Conservation (phyloP, 805 yeast species). For the Starmerella floricola region DNA sequence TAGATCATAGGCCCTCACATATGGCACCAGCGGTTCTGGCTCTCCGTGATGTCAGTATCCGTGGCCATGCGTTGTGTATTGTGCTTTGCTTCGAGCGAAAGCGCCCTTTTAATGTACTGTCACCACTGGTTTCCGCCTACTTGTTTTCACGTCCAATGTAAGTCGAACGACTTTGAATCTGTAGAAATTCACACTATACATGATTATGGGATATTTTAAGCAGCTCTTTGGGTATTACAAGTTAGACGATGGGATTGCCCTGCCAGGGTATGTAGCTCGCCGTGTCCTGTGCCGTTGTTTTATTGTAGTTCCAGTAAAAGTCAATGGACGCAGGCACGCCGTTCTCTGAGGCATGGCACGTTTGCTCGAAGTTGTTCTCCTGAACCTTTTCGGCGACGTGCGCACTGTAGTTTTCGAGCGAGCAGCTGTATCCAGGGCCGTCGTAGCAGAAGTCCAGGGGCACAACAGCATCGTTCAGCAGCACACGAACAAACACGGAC, state of each 20-base stretch:
- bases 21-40: no score
- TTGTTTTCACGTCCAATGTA: no score
- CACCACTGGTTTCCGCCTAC: no score
- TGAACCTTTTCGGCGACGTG: constrained; percentile 5
- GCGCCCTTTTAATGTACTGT: no score
- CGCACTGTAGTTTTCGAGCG: constrained; percentile 26
- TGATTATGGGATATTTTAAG: neutral
- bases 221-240: neutral
- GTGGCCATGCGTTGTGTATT: no score
- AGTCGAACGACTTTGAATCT: no score
- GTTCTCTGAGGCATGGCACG: constrained; percentile 10
- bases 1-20: neutral
- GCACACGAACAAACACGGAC: constrained; percentile 35
- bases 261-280: constrained; percentile 11
- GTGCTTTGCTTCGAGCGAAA: no score
- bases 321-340: constrained; percentile 6
- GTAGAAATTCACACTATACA: neutral
- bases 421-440: constrained; percentile 46
- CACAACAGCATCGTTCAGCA: constrained; percentile 44
- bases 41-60: no score
- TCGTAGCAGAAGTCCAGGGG: constrained; percentile 38
- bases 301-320: constrained; percentile 17
- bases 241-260: constrained; percentile 8
- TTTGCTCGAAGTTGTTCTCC: constrained; percentile 8
- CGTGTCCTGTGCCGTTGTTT: constrained; percentile 8